Percentiles rank a stretch among this genome's conserved stretches.
Conservation (phyloP, 1,284 basidiomycete species). For the Leucoagaricus sp. region DNA sequence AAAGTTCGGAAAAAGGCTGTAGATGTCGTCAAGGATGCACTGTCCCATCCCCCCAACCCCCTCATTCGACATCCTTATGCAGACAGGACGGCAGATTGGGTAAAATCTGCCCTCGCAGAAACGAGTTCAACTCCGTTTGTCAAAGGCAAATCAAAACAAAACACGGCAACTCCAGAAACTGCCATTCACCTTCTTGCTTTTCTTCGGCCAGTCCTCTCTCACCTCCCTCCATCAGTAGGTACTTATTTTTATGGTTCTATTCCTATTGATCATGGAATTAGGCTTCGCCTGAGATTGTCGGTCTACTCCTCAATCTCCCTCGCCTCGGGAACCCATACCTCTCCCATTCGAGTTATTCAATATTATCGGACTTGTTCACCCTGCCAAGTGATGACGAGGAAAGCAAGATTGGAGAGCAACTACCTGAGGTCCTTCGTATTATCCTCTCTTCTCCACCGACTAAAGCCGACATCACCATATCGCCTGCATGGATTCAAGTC, state of each 20-base stretch:
- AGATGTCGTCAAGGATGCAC: conserved; percentile 80
- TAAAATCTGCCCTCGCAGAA: conserved; percentile 66
- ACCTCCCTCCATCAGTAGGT: conserved; percentile 67
- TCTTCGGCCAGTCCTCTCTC: conserved; percentile 63
- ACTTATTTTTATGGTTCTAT: conserved; percentile 10
- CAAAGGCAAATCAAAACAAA: conserved; percentile 63
- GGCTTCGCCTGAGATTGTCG: conserved; percentile 71
- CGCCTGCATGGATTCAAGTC: conserved; percentile 75
- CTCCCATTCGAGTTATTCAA: conserved; percentile 79
- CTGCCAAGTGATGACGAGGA: conserved; percentile 50
- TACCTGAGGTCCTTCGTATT: conserved; percentile 72
- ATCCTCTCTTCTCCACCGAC: conserved; percentile 76
- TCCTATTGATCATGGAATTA: conserved; percentile 32
- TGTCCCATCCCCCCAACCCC: conserved; percentile 76
- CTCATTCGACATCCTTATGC: conserved; percentile 84
- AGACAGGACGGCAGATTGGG: conserved; percentile 80
- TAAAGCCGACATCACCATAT: conserved; percentile 58
- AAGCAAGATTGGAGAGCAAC: conserved; percentile 49
- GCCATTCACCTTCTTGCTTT: conserved; percentile 84
- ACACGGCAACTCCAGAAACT: conserved; percentile 64
- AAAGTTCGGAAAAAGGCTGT: conserved; percentile 93
- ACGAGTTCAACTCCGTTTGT: conserved; percentile 62
- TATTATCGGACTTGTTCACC: conserved; percentile 76
- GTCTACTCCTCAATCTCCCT: conserved; percentile 75
- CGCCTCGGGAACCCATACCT: conserved; percentile 85